Evolutionary conservation across 306 rosid genomes (phyloP).

Genomic region (Rosa rugosa): DNA sequence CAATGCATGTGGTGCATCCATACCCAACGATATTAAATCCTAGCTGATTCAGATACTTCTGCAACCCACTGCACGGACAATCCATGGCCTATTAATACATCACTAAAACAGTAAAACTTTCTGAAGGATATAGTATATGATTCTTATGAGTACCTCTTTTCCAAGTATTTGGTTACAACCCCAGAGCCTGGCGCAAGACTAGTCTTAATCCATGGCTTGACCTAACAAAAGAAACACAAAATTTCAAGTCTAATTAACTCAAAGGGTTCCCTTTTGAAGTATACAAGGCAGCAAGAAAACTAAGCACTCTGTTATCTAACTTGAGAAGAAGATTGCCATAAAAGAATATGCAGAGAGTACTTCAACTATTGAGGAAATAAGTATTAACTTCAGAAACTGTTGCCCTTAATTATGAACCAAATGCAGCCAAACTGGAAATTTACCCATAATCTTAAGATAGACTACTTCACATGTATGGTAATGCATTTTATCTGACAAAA

Average conservation of each 20-base stretch:
- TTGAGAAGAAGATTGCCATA: neutral
- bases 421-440: neutral
- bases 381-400: neutral
- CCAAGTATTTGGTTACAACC: constrained; percentile 91
- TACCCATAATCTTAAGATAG: neutral
- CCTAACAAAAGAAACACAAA: constrained; percentile 43
- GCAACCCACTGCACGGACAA: constrained; percentile 67
- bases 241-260: neutral
- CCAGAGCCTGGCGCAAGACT: constrained; percentile 99
- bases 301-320: neutral
- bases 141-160: constrained; percentile 56
- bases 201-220: constrained; percentile 96
- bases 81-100: constrained; percentile 22
- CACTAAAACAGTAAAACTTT: neutral
- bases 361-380: neutral
- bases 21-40: constrained; percentile 92
- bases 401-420: neutral
- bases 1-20: constrained; percentile 99
- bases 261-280: neutral
- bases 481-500: neutral
- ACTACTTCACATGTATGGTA: neutral
- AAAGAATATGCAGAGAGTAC: neutral
- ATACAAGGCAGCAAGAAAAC: neutral
- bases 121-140: neutral
- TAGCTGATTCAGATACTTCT: constrained; percentile 81